Evolutionary conservation across 1,284 basidiomycete species (phyloP).

Genomic region (Laetiporus sulphureus): DNA sequence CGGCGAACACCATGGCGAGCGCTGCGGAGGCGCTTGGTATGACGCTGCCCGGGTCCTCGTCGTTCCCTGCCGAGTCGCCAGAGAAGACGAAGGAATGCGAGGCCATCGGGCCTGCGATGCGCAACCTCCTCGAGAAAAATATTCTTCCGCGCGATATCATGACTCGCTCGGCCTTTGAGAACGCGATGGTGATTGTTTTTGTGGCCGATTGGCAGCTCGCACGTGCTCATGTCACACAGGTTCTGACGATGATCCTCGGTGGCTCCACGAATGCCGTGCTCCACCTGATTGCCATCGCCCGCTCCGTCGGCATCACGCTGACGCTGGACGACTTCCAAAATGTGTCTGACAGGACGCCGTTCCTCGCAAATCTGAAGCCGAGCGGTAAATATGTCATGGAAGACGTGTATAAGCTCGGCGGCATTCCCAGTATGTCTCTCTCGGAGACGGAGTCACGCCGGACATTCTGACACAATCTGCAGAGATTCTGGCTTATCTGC

Average conservation of each 20-base stretch:
- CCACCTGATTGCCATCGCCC: conserved; percentile 87
- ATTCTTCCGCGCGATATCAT: conserved; percentile 94
- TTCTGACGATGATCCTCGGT: conserved; percentile 89
- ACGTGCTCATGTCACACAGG: conserved; percentile 36
- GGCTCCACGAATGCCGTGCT: conserved; percentile 92
- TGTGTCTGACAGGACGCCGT: conserved; percentile 81
- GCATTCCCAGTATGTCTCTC: conserved; percentile 67
- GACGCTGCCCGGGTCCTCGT: conserved; percentile 95
- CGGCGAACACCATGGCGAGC: conserved; percentile 95
- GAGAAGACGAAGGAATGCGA: conserved; percentile 87
- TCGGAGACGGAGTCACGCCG: background rate
- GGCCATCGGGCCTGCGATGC: conserved; percentile 74
- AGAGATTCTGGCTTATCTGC: conserved; percentile 80
- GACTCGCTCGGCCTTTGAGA: conserved; percentile 93
- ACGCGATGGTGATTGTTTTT: conserved; percentile 71
- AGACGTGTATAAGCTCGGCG: conserved; percentile 84
- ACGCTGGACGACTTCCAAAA: conserved; percentile 83
- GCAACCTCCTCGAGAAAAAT: conserved; percentile 84
- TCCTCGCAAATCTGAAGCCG: conserved; percentile 87
- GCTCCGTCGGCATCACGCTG: conserved; percentile 79
- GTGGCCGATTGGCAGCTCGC: conserved; percentile 4
- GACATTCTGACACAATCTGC: conserved; percentile 9
- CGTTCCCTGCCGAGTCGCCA: conserved; percentile 86
- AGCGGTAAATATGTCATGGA: conserved; percentile 91
- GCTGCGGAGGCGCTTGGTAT: conserved; percentile 90